Base-by-base conservation (phyloP, 306 rosid species). In the Quercus berberidifolia region DNA sequence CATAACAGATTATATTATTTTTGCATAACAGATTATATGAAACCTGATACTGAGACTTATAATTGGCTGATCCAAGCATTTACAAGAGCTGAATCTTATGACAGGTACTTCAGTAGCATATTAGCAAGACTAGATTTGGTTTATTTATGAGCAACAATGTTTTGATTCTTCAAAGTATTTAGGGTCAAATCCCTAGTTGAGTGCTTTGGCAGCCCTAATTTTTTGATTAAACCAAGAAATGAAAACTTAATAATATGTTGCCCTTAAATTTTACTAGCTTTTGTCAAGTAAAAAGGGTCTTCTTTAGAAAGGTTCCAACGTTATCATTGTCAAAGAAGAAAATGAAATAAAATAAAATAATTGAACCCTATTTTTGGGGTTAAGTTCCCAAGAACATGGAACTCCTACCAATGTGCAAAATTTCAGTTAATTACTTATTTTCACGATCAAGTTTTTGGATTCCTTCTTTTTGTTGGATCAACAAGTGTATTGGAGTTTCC, bases 21-120 rank as follows among this genome's bases (percentile, higher is more conserved):
- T 86, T 62, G 54, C 68, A 11, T 71, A 46, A 74, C 89, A 94
- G 99, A 89, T 78, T 89, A 31, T 77, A 94, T 94, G 99, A 94
- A 92, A 86, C 99, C 99, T 64, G 94, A 94, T 80, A 85, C 97
- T 5, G 97, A 94, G 85, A 88, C 99, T 60, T 95, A 92, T 85
- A 95, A 95, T 90, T 95, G 97, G 99, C 97, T 95, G 84, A 91
- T 95, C 82, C 97, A 95, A 87, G 99, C 99, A 52, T 95, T 88
- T 85, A 91, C 97, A 73, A 92, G 97, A 86, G 99, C 99, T 78
- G 99, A 94, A 78, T 86, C 99, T 84, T 94, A 94, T 82, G 99
- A 94, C 88, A 92, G 99, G 99, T 94, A 83, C 71, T 82, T 79
- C 31, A 59, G 57, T 60, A 25, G 57, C 59, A 43, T 21, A 52